Evolutionary conservation across 2,329 filamentous ascomycete genomes (phyloP), one percentile per base, ranked within the genome.

Genomic region (Alternaria sp.): DNA sequence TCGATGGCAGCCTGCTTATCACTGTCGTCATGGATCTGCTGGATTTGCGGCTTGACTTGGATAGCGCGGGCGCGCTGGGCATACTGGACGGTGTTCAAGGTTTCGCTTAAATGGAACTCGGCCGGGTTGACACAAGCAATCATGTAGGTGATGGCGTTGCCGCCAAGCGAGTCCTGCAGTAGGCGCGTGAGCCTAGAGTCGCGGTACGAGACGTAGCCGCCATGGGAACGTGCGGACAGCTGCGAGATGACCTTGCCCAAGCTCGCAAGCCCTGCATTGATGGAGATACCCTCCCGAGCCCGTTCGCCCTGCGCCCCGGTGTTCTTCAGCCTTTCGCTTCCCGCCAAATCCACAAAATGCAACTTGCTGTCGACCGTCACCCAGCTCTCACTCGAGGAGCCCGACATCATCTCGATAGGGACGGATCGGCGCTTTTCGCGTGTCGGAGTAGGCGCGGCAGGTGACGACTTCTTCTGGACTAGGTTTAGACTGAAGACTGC

Each of bases 91-190:
- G 96, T 99, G 79, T 99, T 99, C 61, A 99, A 84, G 0, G 96
- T 98, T 82, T 99, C 96, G 82, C 94, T 98, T 47, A 99, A 85
- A 79, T 99, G 96, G 77, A 99, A 99, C 78, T 97, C 94, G 14
- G 95, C 93, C 0, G 94, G 95, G 1, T 95, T 99, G 28, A 99
- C 94, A 81, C 96, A 99, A 9, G 96, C 96, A 82, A 99, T 96
- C 96, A 99, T 98, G 82, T 98, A 99, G 1, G 96, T 99, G 77
- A 97, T 97, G 37, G 96, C 96, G 78, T 97, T 98, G 5, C 96
- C 96, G 61, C 96, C 96, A 6, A 99, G 86, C 0, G 96, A 99
- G 81, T 99, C 96, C 84, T 99, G 96, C 18, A 99, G 87, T 23
- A 99, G 86, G 63, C 96, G 91, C 11, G 96, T 99, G 71, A 99